phyloP scores from a whole-genome alignment of 1,139 yeast genomes.

The Taphrina deformans region DNA sequence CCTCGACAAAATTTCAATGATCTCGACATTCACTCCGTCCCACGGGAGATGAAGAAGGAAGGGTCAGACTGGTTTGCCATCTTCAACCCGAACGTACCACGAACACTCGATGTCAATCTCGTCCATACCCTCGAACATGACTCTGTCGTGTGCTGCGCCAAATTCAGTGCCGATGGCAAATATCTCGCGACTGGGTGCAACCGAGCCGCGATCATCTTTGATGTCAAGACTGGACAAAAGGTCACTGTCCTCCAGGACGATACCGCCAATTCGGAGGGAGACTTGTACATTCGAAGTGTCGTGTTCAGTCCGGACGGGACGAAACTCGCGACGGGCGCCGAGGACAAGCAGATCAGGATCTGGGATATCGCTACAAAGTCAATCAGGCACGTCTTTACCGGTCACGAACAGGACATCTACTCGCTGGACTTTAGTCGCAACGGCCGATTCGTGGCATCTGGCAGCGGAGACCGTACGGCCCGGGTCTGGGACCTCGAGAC shows the following conservation, averaged over 20 bases:
- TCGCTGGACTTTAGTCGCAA: constrained; percentile 94
- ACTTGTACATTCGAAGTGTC: constrained; percentile 88
- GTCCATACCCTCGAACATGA: constrained; percentile 89
- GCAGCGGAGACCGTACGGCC: constrained; percentile 95
- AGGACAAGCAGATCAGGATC: constrained; percentile 91
- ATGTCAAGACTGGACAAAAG: constrained; percentile 87
- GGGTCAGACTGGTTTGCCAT: constrained; percentile 84
- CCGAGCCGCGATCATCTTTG: constrained; percentile 90
- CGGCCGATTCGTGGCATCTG: constrained; percentile 90
- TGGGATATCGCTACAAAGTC: constrained; percentile 92
- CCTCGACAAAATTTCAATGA: constrained; percentile 30
- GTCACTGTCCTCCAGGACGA: constrained; percentile 88
- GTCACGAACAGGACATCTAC: constrained; percentile 97
- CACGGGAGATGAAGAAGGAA: constrained; percentile 65
- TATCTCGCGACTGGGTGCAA: constrained; percentile 96
- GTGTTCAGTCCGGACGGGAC: constrained; percentile 97
- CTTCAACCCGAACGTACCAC: constrained; percentile 83
- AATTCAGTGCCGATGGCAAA: constrained; percentile 89
- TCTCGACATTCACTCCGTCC: constrained; percentile 32
- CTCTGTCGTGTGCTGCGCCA: constrained; percentile 93
- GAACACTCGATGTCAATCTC: constrained; percentile 75
- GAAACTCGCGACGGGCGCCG: constrained; percentile 95
- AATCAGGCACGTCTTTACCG: constrained; percentile 81
- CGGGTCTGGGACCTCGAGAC: constrained; percentile 94
- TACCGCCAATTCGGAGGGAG: constrained; percentile 57